These are phyloP conservation scores for Fusarium oligoseptatum DNA, from an alignment of 2,329 filamentous ascomycete genomes.

Conservation along the genomic window DNA sequence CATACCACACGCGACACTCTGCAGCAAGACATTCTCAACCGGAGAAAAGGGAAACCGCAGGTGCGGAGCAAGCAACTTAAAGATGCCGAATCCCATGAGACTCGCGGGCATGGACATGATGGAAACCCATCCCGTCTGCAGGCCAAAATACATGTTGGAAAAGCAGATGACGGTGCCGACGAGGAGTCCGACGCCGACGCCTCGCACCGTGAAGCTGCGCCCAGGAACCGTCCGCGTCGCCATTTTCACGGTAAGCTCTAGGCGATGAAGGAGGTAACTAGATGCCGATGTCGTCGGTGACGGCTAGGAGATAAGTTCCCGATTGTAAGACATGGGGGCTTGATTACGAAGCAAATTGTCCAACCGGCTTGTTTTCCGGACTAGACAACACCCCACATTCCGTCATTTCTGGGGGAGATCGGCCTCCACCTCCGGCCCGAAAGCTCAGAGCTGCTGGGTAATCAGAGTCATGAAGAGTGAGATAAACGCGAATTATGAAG, in stretches of 20 bases:
- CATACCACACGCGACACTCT: slow-evolving; percentile 94
- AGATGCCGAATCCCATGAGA: slow-evolving; percentile 93
- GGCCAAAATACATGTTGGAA: slow-evolving; percentile 98
- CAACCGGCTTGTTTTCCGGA: background rate
- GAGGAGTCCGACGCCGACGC: slow-evolving; percentile 80
- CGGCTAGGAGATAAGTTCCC: background rate
- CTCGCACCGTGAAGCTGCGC: slow-evolving; percentile 86
- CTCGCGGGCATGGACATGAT: slow-evolving; percentile 98
- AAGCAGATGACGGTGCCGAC: slow-evolving; percentile 95
- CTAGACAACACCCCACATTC: slow-evolving; percentile 15
- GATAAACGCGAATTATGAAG: background rate
- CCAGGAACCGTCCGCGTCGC: slow-evolving; percentile 52
- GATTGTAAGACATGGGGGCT: slow-evolving; percentile 3
- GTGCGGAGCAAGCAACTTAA: slow-evolving; percentile 81
- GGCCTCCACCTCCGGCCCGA: background rate
- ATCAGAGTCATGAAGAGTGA: background rate
- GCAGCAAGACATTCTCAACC: slow-evolving; percentile 95
- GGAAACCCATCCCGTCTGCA: slow-evolving; percentile 81
- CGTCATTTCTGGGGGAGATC: background rate
- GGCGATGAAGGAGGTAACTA: slow-evolving; percentile 8
- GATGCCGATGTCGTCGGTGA: slow-evolving; percentile 8
- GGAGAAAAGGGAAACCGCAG: slow-evolving; percentile 88
- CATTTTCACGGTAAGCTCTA: slow-evolving; percentile 25
- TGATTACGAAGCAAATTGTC: slow-evolving; percentile 4
- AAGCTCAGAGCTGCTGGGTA: background rate